Evolutionary conservation across 2,329 filamentous ascomycete genomes (phyloP).

Genomic region (Calonectria honghensis): DNA sequence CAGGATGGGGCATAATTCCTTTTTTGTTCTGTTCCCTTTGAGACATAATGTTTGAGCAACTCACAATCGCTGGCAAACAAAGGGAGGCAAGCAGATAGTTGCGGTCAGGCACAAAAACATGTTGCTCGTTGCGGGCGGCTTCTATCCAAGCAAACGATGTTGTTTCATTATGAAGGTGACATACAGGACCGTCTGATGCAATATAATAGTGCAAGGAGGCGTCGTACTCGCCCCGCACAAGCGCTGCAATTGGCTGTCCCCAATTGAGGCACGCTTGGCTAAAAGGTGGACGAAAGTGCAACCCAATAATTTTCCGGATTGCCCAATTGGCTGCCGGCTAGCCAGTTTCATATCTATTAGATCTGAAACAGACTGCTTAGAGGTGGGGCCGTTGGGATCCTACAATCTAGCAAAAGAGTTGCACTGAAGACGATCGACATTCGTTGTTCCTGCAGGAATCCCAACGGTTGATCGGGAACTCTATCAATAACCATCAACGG

Average conservation of each 20-base stretch:
- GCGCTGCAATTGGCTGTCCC: conserved; percentile 12
- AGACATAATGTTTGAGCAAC: not conserved
- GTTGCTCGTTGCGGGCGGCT: not conserved
- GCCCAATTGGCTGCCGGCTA: conserved; percentile 46
- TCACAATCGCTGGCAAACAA: not conserved
- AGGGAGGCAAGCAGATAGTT: not conserved
- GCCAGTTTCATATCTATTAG: conserved; percentile 42
- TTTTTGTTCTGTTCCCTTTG: not conserved
- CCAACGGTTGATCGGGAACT: conserved; percentile 22
- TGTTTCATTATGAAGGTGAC: conserved; percentile 3
- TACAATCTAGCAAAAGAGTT: conserved; percentile 31
- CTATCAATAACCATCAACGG: not conserved
- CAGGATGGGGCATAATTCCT: not conserved
- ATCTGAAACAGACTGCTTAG: conserved; percentile 50
- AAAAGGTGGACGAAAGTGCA: conserved; percentile 42
- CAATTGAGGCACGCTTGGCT: conserved; percentile 15
- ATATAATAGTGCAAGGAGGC: conserved; percentile 10
- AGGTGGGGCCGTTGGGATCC: conserved; percentile 33
- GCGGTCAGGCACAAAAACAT: not conserved
- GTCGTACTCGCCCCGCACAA: conserved; percentile 2
- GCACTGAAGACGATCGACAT: conserved; percentile 7
- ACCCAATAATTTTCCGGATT: conserved; percentile 33
- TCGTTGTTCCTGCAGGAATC: conserved; percentile 35
- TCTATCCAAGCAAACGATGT: not conserved
- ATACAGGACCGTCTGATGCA: not conserved